These are phyloP conservation scores for Lobulomyces angularis DNA, from an alignment of 192 early-diverging fungal species.

Conservation along the genomic window DNA sequence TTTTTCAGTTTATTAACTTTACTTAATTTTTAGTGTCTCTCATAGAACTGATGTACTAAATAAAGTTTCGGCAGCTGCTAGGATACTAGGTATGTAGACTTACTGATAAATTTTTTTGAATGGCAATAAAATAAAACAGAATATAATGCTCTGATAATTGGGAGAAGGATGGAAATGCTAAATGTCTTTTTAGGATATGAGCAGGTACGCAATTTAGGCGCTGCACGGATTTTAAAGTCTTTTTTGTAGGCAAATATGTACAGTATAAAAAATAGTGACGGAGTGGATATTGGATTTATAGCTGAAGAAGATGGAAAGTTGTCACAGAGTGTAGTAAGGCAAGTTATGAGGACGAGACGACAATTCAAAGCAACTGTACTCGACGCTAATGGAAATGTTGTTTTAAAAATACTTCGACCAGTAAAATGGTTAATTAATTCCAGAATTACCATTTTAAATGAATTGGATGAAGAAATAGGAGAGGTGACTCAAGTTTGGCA, in stretches of 20 bases:
- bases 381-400: slow-evolving; percentile 54
- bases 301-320: slow-evolving; percentile 59
- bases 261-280: no score
- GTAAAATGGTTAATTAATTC: slow-evolving; percentile 68
- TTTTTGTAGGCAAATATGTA: no score
- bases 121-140: no score
- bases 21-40: no score
- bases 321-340: slow-evolving; percentile 47
- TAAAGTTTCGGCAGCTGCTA: no score
- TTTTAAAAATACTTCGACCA: slow-evolving; percentile 47
- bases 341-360: slow-evolving; percentile 62
- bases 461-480: slow-evolving; percentile 53
- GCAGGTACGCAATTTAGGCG: no score
- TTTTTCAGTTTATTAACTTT: no score
- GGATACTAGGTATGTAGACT: no score
- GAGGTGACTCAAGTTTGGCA: slow-evolving; percentile 84
- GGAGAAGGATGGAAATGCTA: slow-evolving; percentile 72
- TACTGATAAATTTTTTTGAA: no score
- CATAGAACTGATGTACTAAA: no score
- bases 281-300: slow-evolving; percentile 64
- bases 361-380: slow-evolving; percentile 62
- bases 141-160: slow-evolving; percentile 57
- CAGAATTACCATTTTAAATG: slow-evolving; percentile 50
- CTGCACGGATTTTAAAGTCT: no score
- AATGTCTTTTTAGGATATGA: slow-evolving; percentile 59